These are phyloP conservation scores for Colletotrichum magnum DNA, from an alignment of 2,329 filamentous ascomycete species.

Conservation along the genomic window DNA sequence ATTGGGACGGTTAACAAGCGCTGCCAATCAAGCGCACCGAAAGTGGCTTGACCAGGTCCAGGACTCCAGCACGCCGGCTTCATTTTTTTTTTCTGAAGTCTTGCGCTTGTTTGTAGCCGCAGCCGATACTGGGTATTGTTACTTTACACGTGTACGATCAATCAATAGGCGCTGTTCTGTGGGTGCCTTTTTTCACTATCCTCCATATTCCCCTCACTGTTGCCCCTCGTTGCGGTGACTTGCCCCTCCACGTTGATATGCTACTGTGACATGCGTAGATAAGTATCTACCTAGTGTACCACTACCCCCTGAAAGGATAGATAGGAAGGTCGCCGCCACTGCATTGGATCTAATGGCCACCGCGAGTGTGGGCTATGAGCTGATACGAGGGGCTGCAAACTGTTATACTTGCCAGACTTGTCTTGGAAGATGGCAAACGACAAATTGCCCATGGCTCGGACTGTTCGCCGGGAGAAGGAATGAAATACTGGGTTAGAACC, in stretches of 20 bases:
- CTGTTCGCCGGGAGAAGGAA: background rate
- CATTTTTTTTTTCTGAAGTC: constrained; percentile 1
- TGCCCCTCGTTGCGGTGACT: constrained; percentile 9
- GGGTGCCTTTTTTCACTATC: background rate
- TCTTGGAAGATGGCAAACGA: constrained; percentile 3
- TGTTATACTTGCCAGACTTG: constrained; percentile 16
- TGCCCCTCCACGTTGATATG: constrained; percentile 11
- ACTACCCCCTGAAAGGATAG: background rate
- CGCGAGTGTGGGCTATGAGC: background rate
- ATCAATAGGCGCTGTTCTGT: background rate
- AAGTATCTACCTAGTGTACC: too few relatives aligned
- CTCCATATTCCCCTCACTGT: constrained; percentile 1
- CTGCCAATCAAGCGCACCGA: constrained; percentile 29
- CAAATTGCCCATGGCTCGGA: background rate
- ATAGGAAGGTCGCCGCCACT: too few relatives aligned
- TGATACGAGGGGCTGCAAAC: background rate
- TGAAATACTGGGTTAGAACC: background rate
- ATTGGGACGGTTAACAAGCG: constrained; percentile 37
- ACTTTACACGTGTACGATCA: background rate
- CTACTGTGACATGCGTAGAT: too few relatives aligned
- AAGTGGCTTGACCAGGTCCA: constrained; percentile 11
- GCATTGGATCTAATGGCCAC: too few relatives aligned
- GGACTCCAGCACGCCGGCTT: constrained; percentile 6
- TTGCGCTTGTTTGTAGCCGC: background rate
- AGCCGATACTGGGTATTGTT: background rate